Evolutionary conservation across 2,329 filamentous ascomycete genomes (phyloP), one percentile per base, ranked within the genome.

Genomic region (Didymella exigua): DNA sequence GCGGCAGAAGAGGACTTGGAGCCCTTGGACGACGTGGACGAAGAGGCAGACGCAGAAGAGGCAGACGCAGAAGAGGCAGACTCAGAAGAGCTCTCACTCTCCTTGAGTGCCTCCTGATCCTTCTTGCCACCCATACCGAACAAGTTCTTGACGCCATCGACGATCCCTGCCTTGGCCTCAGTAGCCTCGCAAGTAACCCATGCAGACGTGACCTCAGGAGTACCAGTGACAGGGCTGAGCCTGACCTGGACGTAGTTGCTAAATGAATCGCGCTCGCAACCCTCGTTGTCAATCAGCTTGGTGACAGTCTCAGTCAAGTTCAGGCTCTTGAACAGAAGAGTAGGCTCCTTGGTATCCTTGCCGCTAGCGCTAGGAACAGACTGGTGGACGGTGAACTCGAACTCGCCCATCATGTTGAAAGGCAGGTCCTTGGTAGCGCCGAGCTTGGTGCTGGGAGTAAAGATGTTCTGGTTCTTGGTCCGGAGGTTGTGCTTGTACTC

Each of bases 91-190:
- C 64, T 69, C 47, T 74, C 73, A 27, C 62, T 74, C 43, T 88
- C 89, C 55, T 85, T 83, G 29, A 96, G 71, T 7, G 84, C 79
- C 59, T 84, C 82, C 76, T 96, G 89, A 51, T 93, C 90, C 60
- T 96, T 96, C 78, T 91, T 91, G 69, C 90, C 90, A 23, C 93
- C 95, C 71, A 98, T 93, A 5, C 95, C 95, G 71, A 99, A 96
- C 59, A 97, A 85, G 61, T 93, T 96, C 82, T 99, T 99, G 62
- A 98, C 91, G 37, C 91, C 93, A 69, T 96, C 93, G 42, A 97
- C 90, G 43, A 98, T 84, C 46, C 89, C 87, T 60, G 90, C 90
- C 73, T 92, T 91, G 75, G 86, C 86, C 41, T 87, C 83, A 47
- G 96, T 90, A 23, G 89, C 85, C 72, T 96, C 90, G 70, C 95